These are phyloP conservation scores for Silene noctiflora DNA, from an alignment of 179 eudicot genomes.

Conservation along the genomic window DNA sequence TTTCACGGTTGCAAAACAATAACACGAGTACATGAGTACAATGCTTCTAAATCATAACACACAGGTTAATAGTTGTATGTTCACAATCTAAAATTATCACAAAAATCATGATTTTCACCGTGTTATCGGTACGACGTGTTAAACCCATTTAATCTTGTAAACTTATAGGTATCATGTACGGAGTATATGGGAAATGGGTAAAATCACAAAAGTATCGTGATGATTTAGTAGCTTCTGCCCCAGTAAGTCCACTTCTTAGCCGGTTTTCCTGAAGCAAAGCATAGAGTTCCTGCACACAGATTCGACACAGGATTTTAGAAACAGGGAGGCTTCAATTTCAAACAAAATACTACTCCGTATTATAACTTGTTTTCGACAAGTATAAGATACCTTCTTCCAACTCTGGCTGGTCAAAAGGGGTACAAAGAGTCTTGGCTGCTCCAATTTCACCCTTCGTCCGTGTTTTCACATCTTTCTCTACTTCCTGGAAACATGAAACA, in stretches of 20 bases:
- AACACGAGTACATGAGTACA: no score
- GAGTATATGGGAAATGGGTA: neutral
- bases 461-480: slow-evolving; percentile 89
- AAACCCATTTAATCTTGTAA: no score
- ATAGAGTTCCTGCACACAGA: slow-evolving; percentile 52
- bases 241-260: slow-evolving; percentile 97
- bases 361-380: neutral
- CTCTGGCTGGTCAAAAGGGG: slow-evolving; percentile 95
- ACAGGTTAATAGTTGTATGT: no score
- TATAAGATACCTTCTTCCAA: slow-evolving; percentile 63
- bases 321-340: neutral
- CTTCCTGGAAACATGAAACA: slow-evolving; percentile 17
- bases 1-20: no score
- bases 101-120: neutral
- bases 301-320: neutral
- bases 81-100: neutral
- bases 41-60: no score
- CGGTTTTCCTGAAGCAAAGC: slow-evolving; percentile 95
- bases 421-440: slow-evolving; percentile 88
- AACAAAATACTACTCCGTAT: neutral
- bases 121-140: neutral
- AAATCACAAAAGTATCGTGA: no score
- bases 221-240: slow-evolving; percentile 73
- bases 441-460: slow-evolving; percentile 97
- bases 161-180: slow-evolving; percentile 9